phyloP scores from a whole-genome alignment of 768 basidiomycete genomes.

The Gyrodon lividus region DNA sequence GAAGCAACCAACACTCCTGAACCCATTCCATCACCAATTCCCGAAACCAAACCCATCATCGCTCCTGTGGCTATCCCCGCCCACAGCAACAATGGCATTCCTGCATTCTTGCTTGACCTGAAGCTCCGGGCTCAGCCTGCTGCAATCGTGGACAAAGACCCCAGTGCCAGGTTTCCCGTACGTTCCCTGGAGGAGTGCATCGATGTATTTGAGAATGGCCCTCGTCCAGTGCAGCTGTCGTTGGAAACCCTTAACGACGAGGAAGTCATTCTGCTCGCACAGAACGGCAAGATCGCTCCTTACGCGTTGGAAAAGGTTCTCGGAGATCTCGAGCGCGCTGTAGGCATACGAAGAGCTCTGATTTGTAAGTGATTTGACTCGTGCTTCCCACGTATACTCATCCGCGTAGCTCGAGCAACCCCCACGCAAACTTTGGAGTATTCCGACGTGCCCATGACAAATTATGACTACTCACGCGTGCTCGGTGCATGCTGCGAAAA shows the following conservation, averaged over 20 bases:
- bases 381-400: conserved; percentile 5
- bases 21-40: conserved; percentile 12
- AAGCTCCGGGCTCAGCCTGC: conserved; percentile 31
- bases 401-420: conserved; percentile 71
- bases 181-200: conserved; percentile 77
- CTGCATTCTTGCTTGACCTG: conserved; percentile 33
- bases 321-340: conserved; percentile 86
- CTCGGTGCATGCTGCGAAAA: conserved; percentile 99
- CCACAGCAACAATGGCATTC: conserved; percentile 20
- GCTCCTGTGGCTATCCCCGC: conserved; percentile 26
- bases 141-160: conserved; percentile 12
- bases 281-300: conserved; percentile 91
- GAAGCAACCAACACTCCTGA: conserved; percentile 19
- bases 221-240: conserved; percentile 55
- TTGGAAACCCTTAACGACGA: conserved; percentile 79
- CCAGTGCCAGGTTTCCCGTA: conserved; percentile 13
- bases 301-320: conserved; percentile 95
- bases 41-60: conserved; percentile 16
- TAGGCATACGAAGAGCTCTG: conserved; percentile 79
- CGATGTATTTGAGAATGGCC: conserved; percentile 74
- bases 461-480: conserved; percentile 93
- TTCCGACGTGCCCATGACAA: conserved; percentile 76
- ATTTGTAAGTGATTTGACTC: conserved; percentile 63
- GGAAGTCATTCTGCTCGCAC: conserved; percentile 83
- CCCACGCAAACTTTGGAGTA: conserved; percentile 78